These are phyloP conservation scores for Eucalyptus marginata DNA, from an alignment of 345 rosid species.

Conservation along the genomic window DNA sequence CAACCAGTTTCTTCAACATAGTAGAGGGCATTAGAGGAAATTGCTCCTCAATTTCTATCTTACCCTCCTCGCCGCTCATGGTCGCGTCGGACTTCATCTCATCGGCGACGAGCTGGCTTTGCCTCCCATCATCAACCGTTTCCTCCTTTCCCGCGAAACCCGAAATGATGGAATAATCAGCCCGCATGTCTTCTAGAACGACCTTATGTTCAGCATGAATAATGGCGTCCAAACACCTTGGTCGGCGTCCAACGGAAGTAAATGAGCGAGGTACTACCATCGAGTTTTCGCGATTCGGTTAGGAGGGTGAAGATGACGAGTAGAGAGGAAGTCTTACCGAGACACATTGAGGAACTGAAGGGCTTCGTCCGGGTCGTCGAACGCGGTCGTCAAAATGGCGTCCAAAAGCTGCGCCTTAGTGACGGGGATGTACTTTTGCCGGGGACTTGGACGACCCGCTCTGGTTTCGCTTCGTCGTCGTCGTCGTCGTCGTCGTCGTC, in stretches of 20 bases:
- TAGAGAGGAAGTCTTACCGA: slow-evolving; percentile 27
- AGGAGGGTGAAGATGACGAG: background rate
- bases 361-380: slow-evolving; percentile 33
- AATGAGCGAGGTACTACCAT: background rate
- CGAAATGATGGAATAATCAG: slow-evolving; percentile 32
- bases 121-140: background rate
- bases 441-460: slow-evolving; percentile 33
- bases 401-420: slow-evolving; percentile 70
- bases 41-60: background rate
- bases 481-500: too few relatives aligned
- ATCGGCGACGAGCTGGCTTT: background rate
- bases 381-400: slow-evolving; percentile 32
- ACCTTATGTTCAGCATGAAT: slow-evolving; percentile 82
- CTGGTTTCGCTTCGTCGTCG: background rate
- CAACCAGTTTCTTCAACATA: background rate
- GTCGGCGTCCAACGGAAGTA: background rate
- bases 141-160: background rate
- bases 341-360: slow-evolving; percentile 49
- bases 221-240: slow-evolving; percentile 70
- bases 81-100: background rate
- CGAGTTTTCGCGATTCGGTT: background rate
- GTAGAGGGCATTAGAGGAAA: background rate
- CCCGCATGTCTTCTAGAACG: slow-evolving; percentile 71
- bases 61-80: background rate
- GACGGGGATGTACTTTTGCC: slow-evolving; percentile 63